These are phyloP conservation scores for Pseudogymnoascus sp. DNA, from an alignment of 2,329 filamentous ascomycete species.

Conservation along the genomic window DNA sequence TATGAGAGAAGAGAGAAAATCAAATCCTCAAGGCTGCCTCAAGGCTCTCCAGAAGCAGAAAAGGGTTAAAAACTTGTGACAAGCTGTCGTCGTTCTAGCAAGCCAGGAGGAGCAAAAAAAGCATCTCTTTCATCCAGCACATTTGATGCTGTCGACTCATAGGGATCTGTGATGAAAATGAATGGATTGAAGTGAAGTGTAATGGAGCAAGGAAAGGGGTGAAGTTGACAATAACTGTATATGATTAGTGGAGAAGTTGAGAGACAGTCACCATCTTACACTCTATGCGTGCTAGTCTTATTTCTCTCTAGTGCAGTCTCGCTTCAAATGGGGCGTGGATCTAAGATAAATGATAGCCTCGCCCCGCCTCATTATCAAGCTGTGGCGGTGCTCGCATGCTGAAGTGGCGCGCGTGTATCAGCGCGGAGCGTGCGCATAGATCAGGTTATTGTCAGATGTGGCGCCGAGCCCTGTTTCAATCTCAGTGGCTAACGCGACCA, in stretches of 20 bases:
- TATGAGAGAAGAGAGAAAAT: constrained; percentile 5
- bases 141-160: not conserved
- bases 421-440: not conserved
- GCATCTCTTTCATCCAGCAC: not conserved
- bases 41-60: not conserved
- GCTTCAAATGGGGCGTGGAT: not conserved
- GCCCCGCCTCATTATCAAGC: not conserved
- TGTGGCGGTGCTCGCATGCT: not conserved
- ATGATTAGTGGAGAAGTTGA: constrained; percentile 3
- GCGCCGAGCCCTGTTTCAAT: not conserved
- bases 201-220: constrained; percentile 3
- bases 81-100: constrained; percentile 3
- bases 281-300: not conserved
- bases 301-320: not conserved
- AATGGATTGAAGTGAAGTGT: constrained; percentile 3
- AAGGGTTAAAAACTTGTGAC: constrained; percentile 1
- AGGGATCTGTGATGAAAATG: not conserved
- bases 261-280: not conserved
- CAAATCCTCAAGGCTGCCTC: not conserved
- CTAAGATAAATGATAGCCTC: not conserved
- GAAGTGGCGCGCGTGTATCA: not conserved
- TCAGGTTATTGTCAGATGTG: not conserved
- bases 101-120: constrained; percentile 3
- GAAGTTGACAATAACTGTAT: not conserved
- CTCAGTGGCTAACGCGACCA: constrained; percentile 5